phyloP scores from a whole-genome alignment of 768 basidiomycete species.

The Pleurotus djamor region DNA sequence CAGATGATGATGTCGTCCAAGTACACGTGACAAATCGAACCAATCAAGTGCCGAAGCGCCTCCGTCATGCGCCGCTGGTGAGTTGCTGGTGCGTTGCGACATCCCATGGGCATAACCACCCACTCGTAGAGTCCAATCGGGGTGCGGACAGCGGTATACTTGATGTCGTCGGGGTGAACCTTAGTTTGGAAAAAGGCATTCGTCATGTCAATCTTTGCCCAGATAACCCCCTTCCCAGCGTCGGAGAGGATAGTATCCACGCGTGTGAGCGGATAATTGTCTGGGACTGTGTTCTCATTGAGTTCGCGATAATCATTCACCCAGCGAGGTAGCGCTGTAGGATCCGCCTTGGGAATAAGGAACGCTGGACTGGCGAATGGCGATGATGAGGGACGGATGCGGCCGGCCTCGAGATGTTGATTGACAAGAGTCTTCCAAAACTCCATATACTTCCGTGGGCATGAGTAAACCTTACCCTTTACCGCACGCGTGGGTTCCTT shows the following conservation, averaged over 20 bases:
- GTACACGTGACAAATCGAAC: neutral
- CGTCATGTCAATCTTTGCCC: constrained; percentile 9
- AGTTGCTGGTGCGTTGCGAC: neutral
- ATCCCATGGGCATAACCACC: constrained; percentile 33
- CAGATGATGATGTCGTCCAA: constrained; percentile 14
- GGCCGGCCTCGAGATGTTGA: constrained; percentile 24
- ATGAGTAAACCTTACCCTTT: constrained; percentile 15
- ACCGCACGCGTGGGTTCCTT: constrained; percentile 19
- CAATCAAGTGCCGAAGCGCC: constrained; percentile 9
- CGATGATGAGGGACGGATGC: constrained; percentile 19
- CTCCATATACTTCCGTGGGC: constrained; percentile 25
- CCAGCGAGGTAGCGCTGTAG: constrained; percentile 15
- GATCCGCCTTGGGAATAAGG: constrained; percentile 29
- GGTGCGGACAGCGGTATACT: constrained; percentile 31
- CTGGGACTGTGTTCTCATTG: constrained; percentile 18
- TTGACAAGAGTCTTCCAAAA: constrained; percentile 24
- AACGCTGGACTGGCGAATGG: constrained; percentile 25
- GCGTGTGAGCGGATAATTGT: constrained; percentile 19
- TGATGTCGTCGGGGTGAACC: constrained; percentile 13
- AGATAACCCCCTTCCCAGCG: constrained; percentile 30
- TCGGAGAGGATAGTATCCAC: constrained; percentile 28
- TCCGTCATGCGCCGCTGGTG: constrained; percentile 7
- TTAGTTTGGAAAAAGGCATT: constrained; percentile 1
- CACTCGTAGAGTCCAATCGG: constrained; percentile 39
- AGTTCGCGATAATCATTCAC: constrained; percentile 24